A percentile compares a stretch with the other conserved stretches of the same genome.
Evolutionary conservation across 2,329 filamentous ascomycete species (phyloP).

Genomic region (Geoglossum cookeanum): DNA sequence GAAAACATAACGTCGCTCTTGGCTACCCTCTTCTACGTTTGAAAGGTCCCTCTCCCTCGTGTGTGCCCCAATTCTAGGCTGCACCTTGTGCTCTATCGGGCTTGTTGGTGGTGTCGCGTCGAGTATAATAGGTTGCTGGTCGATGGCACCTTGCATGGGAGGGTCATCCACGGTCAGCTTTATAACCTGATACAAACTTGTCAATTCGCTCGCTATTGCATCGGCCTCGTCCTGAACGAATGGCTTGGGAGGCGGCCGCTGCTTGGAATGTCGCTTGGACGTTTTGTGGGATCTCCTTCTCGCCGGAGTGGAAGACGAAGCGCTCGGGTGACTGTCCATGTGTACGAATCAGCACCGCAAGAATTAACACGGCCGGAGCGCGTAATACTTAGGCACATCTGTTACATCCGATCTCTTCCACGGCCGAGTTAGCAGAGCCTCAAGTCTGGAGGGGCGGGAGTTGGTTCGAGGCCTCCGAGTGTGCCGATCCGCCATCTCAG

Average conservation of each 20-base stretch:
- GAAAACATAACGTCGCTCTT: conserved; percentile 45
- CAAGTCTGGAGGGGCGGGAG: background rate
- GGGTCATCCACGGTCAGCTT: conserved; percentile 32
- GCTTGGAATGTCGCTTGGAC: conserved; percentile 14
- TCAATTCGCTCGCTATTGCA: conserved; percentile 42
- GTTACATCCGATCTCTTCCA: background rate
- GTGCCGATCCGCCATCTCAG: background rate
- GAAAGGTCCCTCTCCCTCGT: conserved; percentile 14
- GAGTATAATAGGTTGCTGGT: conserved; percentile 49
- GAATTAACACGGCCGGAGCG: background rate
- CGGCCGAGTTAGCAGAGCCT: background rate
- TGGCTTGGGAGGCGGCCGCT: conserved; percentile 38
- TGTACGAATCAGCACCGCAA: background rate
- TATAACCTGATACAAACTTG: conserved; percentile 18
- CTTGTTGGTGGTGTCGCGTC: conserved; percentile 26
- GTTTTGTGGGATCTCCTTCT: background rate
- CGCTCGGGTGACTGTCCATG: background rate
- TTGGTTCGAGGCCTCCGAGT: background rate
- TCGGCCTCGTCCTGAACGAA: conserved; percentile 47
- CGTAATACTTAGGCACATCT: background rate
- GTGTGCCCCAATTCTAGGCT: background rate
- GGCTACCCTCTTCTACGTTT: conserved; percentile 29
- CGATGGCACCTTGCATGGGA: conserved; percentile 40
- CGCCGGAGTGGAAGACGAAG: background rate
- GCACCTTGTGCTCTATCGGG: background rate